Evolutionary conservation across 345 rosid species (phyloP).

Genomic region (Bruguiera parviflora): DNA sequence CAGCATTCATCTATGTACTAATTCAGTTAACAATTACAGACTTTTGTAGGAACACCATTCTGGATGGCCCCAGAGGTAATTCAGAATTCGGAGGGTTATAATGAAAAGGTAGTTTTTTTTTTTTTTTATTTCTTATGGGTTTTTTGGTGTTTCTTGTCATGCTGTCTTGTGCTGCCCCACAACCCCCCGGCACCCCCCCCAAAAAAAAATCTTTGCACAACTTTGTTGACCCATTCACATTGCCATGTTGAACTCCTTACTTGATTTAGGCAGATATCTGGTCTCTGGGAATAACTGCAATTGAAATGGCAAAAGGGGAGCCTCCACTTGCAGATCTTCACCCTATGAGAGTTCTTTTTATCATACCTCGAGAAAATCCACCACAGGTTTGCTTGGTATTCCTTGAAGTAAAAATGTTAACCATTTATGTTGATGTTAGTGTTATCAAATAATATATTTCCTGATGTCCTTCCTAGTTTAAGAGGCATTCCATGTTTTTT

Average conservation of each 20-base stretch:
- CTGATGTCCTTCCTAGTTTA: slow-evolving; percentile 23
- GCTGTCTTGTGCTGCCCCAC: slow-evolving; percentile 1
- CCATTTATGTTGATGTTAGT: too few relatives aligned
- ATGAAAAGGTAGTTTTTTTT: slow-evolving; percentile 68
- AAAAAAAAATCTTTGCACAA: background rate
- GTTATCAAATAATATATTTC: background rate
- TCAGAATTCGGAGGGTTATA: slow-evolving; percentile 96
- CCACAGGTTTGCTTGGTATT: slow-evolving; percentile 71
- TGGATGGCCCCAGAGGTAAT: slow-evolving; percentile 99
- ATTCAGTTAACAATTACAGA: slow-evolving; percentile 57
- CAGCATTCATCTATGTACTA: slow-evolving; percentile 28
- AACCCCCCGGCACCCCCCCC: background rate
- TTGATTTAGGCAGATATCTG: slow-evolving; percentile 92
- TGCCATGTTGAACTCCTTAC: slow-evolving; percentile 18
- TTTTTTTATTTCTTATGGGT: background rate
- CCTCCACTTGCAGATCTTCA: slow-evolving; percentile 99
- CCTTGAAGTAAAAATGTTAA: slow-evolving; percentile 5
- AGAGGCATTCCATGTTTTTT: slow-evolving; percentile 23
- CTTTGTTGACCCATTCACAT: slow-evolving; percentile 8
- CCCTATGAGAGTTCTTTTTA: slow-evolving; percentile 99
- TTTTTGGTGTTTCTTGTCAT: slow-evolving; percentile 12
- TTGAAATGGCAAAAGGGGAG: slow-evolving; percentile 99
- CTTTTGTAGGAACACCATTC: slow-evolving; percentile 99
- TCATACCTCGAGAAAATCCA: slow-evolving; percentile 98
- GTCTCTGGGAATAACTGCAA: slow-evolving; percentile 98